phyloP scores from a whole-genome alignment of 371 early-diverging fungal species.

The Sporodiniella umbellata region DNA sequence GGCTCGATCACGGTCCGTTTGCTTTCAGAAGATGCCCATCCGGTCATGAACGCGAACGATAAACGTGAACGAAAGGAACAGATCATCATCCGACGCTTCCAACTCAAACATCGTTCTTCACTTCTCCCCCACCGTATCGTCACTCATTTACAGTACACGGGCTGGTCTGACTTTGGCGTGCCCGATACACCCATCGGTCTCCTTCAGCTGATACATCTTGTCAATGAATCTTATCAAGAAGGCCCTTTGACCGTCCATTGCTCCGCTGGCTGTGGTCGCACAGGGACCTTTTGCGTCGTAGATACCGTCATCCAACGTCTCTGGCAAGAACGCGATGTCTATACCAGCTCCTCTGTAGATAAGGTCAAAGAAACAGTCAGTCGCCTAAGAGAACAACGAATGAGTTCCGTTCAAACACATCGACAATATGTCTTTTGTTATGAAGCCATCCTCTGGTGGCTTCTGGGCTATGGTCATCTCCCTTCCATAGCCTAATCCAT shows the following conservation, averaged over 20 bases:
- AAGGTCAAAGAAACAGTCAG: conserved; percentile 61
- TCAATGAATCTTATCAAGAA: conserved; percentile 45
- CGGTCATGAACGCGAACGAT: conserved; percentile 24
- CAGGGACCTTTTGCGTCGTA: conserved; percentile 90
- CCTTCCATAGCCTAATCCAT: too few relatives aligned
- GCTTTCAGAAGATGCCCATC: conserved; percentile 12
- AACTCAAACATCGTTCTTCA: not conserved
- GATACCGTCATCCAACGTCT: conserved; percentile 60
- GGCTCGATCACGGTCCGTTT: conserved; percentile 26
- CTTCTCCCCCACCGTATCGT: conserved; percentile 18
- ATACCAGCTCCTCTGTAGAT: conserved; percentile 34
- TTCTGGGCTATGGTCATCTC: conserved; percentile 31
- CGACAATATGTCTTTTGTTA: conserved; percentile 91
- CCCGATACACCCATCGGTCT: conserved; percentile 63
- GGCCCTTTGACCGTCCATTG: conserved; percentile 94
- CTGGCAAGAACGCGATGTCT: conserved; percentile 2
- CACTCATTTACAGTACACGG: conserved; percentile 79
- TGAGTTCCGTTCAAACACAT: conserved; percentile 85
- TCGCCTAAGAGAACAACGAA: conserved; percentile 74
- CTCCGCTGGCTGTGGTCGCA: conserved; percentile 95
- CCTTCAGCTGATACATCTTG: conserved; percentile 59
- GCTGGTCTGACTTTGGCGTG: conserved; percentile 89
- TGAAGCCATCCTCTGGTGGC: conserved; percentile 73
- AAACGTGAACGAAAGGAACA: conserved; percentile 8
- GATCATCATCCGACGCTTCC: conserved; percentile 15